These are phyloP conservation scores for Trichosporon ovoides DNA, from an alignment of 1,284 basidiomycete genomes.

Conservation along the genomic window DNA sequence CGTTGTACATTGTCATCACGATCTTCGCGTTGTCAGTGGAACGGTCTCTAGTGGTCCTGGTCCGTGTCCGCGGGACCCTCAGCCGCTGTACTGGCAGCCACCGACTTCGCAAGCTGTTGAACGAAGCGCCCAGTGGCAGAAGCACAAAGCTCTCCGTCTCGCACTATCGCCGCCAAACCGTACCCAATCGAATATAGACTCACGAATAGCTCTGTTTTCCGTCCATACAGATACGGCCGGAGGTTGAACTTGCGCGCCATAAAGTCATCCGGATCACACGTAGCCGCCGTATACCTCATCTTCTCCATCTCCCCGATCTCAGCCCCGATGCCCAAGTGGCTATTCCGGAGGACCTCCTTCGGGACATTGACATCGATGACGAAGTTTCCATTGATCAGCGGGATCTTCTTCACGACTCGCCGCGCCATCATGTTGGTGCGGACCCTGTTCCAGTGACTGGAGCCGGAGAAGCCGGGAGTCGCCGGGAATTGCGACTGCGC, in stretches of 20 bases:
- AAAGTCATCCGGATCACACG: conserved; percentile 56
- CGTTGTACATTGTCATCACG: conserved; percentile 93
- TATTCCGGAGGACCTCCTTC: conserved; percentile 57
- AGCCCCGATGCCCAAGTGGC: conserved; percentile 36
- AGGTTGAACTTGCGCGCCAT: conserved; percentile 62
- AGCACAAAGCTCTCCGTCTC: too few relatives aligned
- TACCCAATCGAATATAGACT: too few relatives aligned
- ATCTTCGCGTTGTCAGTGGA: conserved; percentile 51
- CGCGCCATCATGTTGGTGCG: conserved; percentile 37
- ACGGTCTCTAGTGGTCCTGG: not conserved
- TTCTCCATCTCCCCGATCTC: conserved; percentile 73
- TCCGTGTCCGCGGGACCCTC: too few relatives aligned
- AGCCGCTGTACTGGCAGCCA: too few relatives aligned
- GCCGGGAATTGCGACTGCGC: conserved; percentile 16
- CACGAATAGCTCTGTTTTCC: conserved; percentile 79
- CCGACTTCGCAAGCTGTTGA: not conserved
- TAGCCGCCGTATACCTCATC: conserved; percentile 58
- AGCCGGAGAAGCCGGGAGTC: conserved; percentile 28
- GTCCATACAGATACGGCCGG: conserved; percentile 73
- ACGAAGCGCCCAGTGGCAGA: too few relatives aligned
- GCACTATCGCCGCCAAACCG: too few relatives aligned
- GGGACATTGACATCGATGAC: conserved; percentile 76
- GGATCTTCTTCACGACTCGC: conserved; percentile 68
- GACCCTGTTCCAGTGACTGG: conserved; percentile 38
- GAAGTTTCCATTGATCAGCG: conserved; percentile 73